Evolutionary conservation across 768 basidiomycete genomes (phyloP), one percentile per base, ranked within the genome.

Genomic region (Tulasnella sp.): DNA sequence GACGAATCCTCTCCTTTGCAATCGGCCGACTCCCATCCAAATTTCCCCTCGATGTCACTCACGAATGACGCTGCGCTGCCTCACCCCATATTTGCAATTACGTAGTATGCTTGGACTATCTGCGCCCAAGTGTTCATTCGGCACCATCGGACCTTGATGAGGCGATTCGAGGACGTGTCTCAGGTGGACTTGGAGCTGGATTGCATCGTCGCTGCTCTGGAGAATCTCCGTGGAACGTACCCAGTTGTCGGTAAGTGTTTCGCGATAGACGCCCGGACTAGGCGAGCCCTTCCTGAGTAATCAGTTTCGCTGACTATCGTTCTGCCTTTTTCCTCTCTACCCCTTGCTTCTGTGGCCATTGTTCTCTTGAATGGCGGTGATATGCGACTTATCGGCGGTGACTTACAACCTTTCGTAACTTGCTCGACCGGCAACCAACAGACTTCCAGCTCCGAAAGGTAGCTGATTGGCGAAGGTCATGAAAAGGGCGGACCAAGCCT

Each of bases 361-460:
- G 29, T 29, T 34, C 29, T 14, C 29, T 31, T 25, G 6, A n/a
- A 49, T 49, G 49, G 49, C 49, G 49, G 49, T 49, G 49, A 49
- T 49, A 49, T 49, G n/a, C 49, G 49, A 49, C 38, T 71, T 39
- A 40, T 71, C 70, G 67, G 70, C 70, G 70, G 70, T 71, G 37
- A 45, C 45, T 45, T 45, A 19, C 45, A 45, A 45, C 5, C 22
- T 4, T 19, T n/a, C n/a, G 49, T 19, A 19, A 49, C 19, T 49
- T 49, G 49, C 19, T 64, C 58, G 58, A 25, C 58, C 58, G 58
- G 58, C 58, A 25, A 29, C 58, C 58, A 34, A 37, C 39, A 76
- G 75, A 76, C 39, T 76, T 76, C 52, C 75, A 76, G 40, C 75
- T 76, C 39, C 67, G 67, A 25, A 76, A 76, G 38, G 69, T 76